Evolutionary conservation across 106 monocot species (phyloP), one percentile per base, ranked within the genome.

Genomic region (Triglochin maritima): DNA sequence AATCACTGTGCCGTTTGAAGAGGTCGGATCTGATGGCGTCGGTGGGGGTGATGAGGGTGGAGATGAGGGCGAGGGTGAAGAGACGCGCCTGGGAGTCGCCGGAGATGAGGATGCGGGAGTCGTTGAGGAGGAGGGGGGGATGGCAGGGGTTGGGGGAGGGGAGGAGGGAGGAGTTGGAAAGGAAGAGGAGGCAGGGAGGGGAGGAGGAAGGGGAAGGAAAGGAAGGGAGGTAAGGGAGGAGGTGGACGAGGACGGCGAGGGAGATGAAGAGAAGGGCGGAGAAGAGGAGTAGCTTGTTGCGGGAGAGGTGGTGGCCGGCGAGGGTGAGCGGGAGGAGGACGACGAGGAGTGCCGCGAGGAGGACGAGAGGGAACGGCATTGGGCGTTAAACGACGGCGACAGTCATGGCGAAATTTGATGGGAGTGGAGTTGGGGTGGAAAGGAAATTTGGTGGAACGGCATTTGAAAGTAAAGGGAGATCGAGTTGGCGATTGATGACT

Each of bases 51-150:
- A 83, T 70, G 4, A 81, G 65, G 51, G 82, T 68, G 17, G 64
- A 42, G 6, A 90, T 83, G 48, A 90, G 73, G 11, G 87, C 71
- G 50, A 90, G 78, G 45, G 59, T 62, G 57, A 90, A 59, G 16
- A 91, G 78, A 13, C 91, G 76, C 14, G 90, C 83, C 73, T 95
- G 90, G 47, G 95, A 95, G 59, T 95, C 90, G 11, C 95, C 95
- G 13, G 90, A 85, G 56, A 85, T 81, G 49, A 87, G 64, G 66
- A 90, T 67, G 76, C 74, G 82, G 3, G 85, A 81, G 4, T 84
- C 64, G n/a, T 64, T 64, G 59, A 29, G 55, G 72, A 64, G 67
- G 53, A 65, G 59, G 56, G 14, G 59, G 48, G 77, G 45, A 17
- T 49, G 65, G 65, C 71, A 59, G 59, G 66, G 54, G 4, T 9